phyloP scores from a whole-genome alignment of 352 stramenopile species.

The Pythium grandisporangium region DNA sequence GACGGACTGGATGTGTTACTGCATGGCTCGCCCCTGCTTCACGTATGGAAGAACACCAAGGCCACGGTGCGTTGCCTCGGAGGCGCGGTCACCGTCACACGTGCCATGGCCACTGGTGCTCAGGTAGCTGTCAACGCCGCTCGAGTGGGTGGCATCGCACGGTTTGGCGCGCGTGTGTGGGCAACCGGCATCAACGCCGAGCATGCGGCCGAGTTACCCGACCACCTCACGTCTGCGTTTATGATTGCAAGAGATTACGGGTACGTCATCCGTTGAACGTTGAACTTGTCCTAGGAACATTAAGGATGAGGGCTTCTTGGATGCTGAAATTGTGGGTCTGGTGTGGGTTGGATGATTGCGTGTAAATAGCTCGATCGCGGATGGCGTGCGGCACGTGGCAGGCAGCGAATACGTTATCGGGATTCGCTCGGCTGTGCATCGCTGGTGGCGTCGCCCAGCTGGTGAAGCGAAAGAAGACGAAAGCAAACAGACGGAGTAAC shows the following conservation, averaged over 20 bases:
- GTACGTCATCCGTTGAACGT: too few species aligned
- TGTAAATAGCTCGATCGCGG: too few species aligned
- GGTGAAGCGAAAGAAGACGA: too few species aligned
- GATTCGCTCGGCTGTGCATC: too few species aligned
- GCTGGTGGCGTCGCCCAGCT: too few species aligned
- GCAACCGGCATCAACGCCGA: conserved; percentile 35
- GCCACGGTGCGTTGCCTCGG: conserved; percentile 63
- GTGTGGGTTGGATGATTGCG: too few species aligned
- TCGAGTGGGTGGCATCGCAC: conserved; percentile 32
- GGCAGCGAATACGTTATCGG: too few species aligned
- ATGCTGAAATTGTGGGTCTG: too few species aligned
- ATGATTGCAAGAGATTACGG: conserved; percentile 45
- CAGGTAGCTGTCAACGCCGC: conserved; percentile 44
- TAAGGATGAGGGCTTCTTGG: too few species aligned
- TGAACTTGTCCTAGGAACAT: too few species aligned
- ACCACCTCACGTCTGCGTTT: conserved; percentile 45
- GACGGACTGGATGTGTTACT: conserved; percentile 66
- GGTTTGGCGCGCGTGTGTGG: conserved; percentile 36
- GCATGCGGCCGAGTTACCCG: conserved; percentile 47
- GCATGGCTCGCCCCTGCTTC: conserved; percentile 50
- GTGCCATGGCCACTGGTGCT: conserved; percentile 41
- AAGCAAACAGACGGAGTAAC: too few species aligned
- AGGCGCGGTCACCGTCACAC: conserved; percentile 47
- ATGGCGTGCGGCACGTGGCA: too few species aligned
- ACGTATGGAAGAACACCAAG: conserved; percentile 71